phyloP scores from a whole-genome alignment of 176 grass and related monocot species.

The Hordeum vulgare region MorexV3_pseudomolecules_assembly NC_058520.1:18850950-18851449 shows the following conservation, averaged over 20 bases:
- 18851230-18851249: neutral
- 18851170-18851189: no score
- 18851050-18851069: neutral
- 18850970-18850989: constrained; percentile 3
- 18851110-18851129: no score
- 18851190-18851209: no score
- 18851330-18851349: neutral
- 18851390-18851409: neutral
- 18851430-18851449: neutral
- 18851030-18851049: neutral
- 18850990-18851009: neutral
- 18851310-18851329: neutral
- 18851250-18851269: neutral
- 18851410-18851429: neutral
- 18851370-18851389: neutral
- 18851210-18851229: neutral
- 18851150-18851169: no score
- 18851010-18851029: neutral
- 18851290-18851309: neutral
- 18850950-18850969: neutral
- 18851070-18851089: neutral
- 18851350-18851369: neutral
- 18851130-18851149: no score
- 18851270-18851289: neutral
- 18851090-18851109: neutral